Evolutionary conservation across 345 rosid genomes (phyloP).

Genomic region (Aegle marmelos): DNA sequence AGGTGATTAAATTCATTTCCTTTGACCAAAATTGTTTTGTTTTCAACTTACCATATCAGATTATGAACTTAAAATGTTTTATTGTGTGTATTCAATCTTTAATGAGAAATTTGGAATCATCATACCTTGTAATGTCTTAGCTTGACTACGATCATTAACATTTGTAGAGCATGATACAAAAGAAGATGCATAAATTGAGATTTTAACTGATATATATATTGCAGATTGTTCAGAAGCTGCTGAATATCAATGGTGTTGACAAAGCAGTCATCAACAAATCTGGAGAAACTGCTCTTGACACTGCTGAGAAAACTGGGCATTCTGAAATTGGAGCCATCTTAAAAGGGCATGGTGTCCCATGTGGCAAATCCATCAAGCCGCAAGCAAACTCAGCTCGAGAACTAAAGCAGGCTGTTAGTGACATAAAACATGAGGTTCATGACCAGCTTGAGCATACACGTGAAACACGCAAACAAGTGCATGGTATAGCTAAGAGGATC

Average conservation of each 20-base stretch:
- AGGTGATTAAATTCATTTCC: constrained; percentile 41
- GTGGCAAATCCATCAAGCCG: constrained; percentile 56
- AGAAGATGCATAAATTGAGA: not conserved
- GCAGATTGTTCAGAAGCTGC: constrained; percentile 60
- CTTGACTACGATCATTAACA: not conserved
- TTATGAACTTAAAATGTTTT: constrained; percentile 4
- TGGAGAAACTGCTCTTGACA: constrained; percentile 72
- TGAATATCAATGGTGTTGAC: constrained; percentile 42
- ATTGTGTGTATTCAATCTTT: not conserved
- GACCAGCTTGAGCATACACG: constrained; percentile 74
- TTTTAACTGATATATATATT: not conserved
- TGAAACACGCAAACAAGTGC: constrained; percentile 63
- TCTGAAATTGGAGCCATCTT: constrained; percentile 46
- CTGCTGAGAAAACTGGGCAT: constrained; percentile 60
- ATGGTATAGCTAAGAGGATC: constrained; percentile 73
- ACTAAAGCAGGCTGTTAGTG: constrained; percentile 83
- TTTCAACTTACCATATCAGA: not conserved
- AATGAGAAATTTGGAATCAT: not conserved
- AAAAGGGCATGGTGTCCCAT: constrained; percentile 46
- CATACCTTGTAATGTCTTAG: not conserved
- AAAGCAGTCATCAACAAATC: constrained; percentile 53
- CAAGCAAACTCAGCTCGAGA: constrained; percentile 42
- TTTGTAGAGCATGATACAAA: not conserved
- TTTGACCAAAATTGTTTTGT: not conserved
- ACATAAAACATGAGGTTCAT: constrained; percentile 83